Base-by-base conservation (phyloP, 192 early-diverging fungal species). In the Rhizophagus clarus region DNA sequence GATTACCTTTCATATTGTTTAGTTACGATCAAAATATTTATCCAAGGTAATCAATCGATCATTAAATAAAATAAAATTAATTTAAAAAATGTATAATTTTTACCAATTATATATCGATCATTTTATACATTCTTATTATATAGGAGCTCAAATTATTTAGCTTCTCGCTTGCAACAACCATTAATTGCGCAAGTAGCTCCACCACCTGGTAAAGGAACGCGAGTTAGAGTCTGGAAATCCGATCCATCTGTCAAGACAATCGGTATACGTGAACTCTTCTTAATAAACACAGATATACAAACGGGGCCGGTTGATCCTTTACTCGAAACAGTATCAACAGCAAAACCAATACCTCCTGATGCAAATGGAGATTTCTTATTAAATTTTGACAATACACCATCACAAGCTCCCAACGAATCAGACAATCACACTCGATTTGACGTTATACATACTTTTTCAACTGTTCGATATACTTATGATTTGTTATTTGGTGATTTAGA, bases 11-110 rank as follows among this genome's bases (percentile, higher is more conserved):
- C 42, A 11, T 26, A n/a, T 72, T 72, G 22, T 72, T 72, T 47
- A 28, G 2, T 4, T 72, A 51, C 15, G 71, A 72, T 15, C 71
- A 72, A 72, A 72, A 72, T 29, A 72, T 72, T 49, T 72, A 24
- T 8, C 45, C 71, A 56, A 31, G 24, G 71, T 45, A 72, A 72
- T 40, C 5, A 40, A 40, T 40, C 37, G 6, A 40, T 5, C 37
- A 40, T 40, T 40, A 40, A 40, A 40, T 40, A 3, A 11, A 28
- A 49, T 26, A 24, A 42, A 29, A 45, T 9, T 40, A 40, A 40
- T 40, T 40, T 40, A 40, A 40, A 34, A 34, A 34, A 34, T 34
- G 5, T 4, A 6, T 40, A 40, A 40, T 40, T 40, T 7, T 37
- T 34, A 17, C 20, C 22, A 0, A 68, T 68, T 32, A 17, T 5